These are phyloP conservation scores for Candida bentonensis DNA, from an alignment of 805 yeast species.

Conservation along the genomic window DNA sequence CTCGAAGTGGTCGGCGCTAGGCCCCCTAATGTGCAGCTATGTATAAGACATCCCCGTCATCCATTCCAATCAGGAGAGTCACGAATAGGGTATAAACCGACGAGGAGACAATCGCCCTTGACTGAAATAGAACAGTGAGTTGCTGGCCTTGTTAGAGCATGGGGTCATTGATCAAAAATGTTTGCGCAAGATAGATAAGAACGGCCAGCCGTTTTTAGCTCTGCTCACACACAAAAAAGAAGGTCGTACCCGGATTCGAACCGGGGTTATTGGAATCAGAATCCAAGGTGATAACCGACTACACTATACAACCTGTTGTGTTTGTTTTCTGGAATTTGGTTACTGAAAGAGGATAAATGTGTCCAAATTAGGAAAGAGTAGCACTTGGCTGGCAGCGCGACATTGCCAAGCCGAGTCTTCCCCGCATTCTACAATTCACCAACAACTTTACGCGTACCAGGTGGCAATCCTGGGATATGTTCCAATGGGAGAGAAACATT, in stretches of 20 bases:
- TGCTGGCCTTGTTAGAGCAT: not conserved
- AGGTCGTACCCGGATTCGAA: conserved; percentile 27
- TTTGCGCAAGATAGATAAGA: not conserved
- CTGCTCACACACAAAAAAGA: conserved; percentile 5
- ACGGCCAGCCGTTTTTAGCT: not conserved
- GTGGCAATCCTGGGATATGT: too few relatives aligned
- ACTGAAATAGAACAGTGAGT: not conserved
- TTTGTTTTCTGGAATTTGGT: not conserved
- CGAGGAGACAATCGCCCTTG: not conserved
- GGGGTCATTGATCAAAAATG: not conserved
- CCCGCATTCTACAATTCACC: too few relatives aligned
- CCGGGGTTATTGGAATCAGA: conserved; percentile 26
- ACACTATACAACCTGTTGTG: conserved; percentile 10
- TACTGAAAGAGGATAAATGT: too few relatives aligned
- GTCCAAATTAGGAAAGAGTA: too few relatives aligned
- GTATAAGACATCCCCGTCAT: too few relatives aligned
- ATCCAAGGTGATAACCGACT: conserved; percentile 15
- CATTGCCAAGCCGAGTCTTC: too few relatives aligned
- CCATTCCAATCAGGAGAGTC: not conserved
- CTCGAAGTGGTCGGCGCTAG: not conserved
- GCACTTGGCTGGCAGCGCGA: too few relatives aligned
- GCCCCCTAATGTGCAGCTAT: too few relatives aligned
- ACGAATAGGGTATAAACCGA: not conserved
- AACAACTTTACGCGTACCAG: too few relatives aligned
- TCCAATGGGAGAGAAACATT: too few relatives aligned